phyloP scores from a whole-genome alignment of 768 basidiomycete species.

The Lentinula raphanica region DNA sequence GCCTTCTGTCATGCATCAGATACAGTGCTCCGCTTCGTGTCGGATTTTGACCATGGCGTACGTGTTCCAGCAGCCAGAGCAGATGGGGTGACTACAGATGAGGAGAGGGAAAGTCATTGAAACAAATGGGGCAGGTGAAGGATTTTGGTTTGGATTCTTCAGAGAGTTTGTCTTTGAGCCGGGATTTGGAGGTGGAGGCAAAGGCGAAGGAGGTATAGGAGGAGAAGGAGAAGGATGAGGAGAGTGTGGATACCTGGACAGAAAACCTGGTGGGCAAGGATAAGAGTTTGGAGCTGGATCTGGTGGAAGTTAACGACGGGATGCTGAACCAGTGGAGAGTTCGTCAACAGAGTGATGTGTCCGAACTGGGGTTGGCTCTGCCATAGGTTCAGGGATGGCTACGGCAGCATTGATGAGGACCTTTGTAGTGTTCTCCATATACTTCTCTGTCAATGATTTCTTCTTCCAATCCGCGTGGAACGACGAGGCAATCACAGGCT shows the following conservation, averaged over 20 bases:
- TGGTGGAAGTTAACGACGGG: conserved; percentile 31
- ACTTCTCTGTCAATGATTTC: conserved; percentile 92
- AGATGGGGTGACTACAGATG: conserved; percentile 81
- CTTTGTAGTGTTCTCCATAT: conserved; percentile 84
- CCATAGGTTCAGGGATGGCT: conserved; percentile 38
- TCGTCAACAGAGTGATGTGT: conserved; percentile 13
- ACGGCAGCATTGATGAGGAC: conserved; percentile 74
- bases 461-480: conserved; percentile 92
- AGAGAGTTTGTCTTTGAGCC: conserved; percentile 20
- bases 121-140: conserved; percentile 94
- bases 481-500: conserved; percentile 68
- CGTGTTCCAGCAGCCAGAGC: conserved; percentile 77
- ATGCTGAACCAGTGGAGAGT: conserved; percentile 14
- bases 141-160: conserved; percentile 33
- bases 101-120: conserved; percentile 64
- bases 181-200: conserved; percentile 23
- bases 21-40: conserved; percentile 68
- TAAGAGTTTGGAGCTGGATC: conserved; percentile 34
- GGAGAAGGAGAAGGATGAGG: not conserved
- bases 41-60: conserved; percentile 78
- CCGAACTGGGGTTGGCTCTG: conserved; percentile 3
- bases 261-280: conserved; percentile 23
- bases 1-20: conserved; percentile 78
- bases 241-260: conserved; percentile 21
- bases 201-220: no score